A percentile compares a stretch with the other conserved stretches of the same genome.
Conservation (phyloP, 176 grass and related monocot species). For the Musa schizocarpa region DNA sequence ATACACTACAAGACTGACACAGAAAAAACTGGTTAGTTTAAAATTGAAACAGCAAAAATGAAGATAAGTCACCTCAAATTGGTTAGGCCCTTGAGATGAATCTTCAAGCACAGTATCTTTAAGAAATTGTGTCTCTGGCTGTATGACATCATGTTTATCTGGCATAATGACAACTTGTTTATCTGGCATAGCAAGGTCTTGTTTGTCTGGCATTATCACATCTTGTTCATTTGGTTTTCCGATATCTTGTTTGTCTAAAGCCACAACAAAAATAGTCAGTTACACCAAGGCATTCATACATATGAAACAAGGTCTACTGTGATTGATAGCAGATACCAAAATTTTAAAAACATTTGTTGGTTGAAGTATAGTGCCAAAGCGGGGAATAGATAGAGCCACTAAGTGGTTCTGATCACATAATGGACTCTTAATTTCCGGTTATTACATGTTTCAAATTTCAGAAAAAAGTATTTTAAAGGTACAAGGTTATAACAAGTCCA, state of each 20-base stretch:
- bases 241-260: neutral
- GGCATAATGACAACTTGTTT: neutral
- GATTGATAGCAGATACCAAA: too few species aligned
- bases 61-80: constrained; percentile 19
- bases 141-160: neutral
- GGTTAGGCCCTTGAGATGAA: constrained; percentile 16
- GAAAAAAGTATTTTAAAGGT: neutral
- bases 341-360: too few species aligned
- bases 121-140: constrained; percentile 13
- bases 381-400: neutral
- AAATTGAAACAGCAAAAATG: neutral
- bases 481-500: neutral
- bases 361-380: too few species aligned
- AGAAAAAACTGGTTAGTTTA: neutral
- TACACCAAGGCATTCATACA: too few species aligned
- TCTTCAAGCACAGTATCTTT: constrained; percentile 16
- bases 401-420: neutral
- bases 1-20: neutral
- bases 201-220: neutral
- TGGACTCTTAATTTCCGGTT: neutral
- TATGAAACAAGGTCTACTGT: too few species aligned
- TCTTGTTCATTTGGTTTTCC: neutral
- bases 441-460: neutral
- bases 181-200: neutral
- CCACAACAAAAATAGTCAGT: neutral